Evolutionary conservation across 495 filamentous ascomycete genomes (phyloP).

Genomic region (Penicillium lagena): DNA sequence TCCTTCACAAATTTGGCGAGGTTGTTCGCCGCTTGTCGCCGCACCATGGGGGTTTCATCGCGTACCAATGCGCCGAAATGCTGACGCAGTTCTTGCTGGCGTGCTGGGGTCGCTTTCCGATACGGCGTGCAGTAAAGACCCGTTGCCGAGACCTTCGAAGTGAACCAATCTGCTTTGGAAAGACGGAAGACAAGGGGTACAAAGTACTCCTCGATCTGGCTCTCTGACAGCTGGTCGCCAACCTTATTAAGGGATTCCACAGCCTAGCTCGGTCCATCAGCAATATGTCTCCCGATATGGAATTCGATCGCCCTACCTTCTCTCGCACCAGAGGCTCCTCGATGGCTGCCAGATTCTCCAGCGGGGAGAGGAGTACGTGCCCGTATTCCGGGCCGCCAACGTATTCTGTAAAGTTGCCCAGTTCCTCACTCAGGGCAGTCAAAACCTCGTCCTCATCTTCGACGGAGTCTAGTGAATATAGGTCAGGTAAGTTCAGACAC

Average conservation of each 20-base stretch:
- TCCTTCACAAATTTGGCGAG: conserved; percentile 95
- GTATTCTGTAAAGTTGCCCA: conserved; percentile 94
- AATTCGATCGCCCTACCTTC: conserved; percentile 56
- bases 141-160: conserved; percentile 95
- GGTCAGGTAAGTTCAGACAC: conserved; percentile 18
- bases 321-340: conserved; percentile 96
- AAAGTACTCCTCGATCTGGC: conserved; percentile 94
- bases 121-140: conserved; percentile 92
- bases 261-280: conserved; percentile 50
- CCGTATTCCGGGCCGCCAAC: conserved; percentile 90
- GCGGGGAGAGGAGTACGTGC: conserved; percentile 91
- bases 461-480: conserved; percentile 68
- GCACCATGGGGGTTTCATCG: conserved; percentile 98
- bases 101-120: conserved; percentile 72
- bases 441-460: conserved; percentile 99
- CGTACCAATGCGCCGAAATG: conserved; percentile 90
- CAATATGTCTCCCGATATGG: conserved; percentile 4
- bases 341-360: conserved; percentile 97
- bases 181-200: conserved; percentile 90
- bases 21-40: conserved; percentile 92
- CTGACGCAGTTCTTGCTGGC: conserved; percentile 82
- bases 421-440: conserved; percentile 92
- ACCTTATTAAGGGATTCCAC: conserved; percentile 99
- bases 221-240: conserved; percentile 78
- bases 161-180: conserved; percentile 99